Evolutionary conservation across 345 rosid genomes (phyloP).

Genomic region (Laguncularia racemosa): DNA sequence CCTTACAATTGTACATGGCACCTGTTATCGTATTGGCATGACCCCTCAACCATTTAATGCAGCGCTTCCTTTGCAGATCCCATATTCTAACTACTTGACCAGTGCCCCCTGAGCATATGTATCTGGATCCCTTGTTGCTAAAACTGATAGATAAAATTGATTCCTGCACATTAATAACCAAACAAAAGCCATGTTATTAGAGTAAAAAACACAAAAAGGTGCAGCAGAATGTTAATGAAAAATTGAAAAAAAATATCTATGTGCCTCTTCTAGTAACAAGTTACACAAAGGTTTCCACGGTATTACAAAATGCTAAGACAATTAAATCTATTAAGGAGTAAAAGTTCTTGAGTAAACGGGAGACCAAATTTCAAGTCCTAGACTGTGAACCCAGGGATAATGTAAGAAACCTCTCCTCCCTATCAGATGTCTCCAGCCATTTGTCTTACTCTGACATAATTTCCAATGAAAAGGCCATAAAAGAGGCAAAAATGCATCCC

Average conservation of each 20-base stretch:
- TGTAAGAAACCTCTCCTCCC: too few relatives aligned
- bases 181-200: background rate
- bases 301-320: too few relatives aligned
- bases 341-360: too few relatives aligned
- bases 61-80: conserved; percentile 92
- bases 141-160: conserved; percentile 75
- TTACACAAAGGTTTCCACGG: too few relatives aligned
- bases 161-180: conserved; percentile 44
- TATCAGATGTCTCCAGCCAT: too few relatives aligned
- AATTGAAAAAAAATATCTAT: conserved; percentile 3
- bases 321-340: too few relatives aligned
- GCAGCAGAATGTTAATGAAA: conserved; percentile 8
- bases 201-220: background rate
- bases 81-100: conserved; percentile 88
- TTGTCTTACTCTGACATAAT: too few relatives aligned
- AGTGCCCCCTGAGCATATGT: conserved; percentile 91
- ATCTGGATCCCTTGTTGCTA: conserved; percentile 85
- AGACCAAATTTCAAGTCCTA: too few relatives aligned
- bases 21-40: conserved; percentile 79
- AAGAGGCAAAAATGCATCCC: too few relatives aligned
- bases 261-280: too few relatives aligned
- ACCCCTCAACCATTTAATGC: conserved; percentile 93
- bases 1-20: conserved; percentile 93
- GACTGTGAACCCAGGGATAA: too few relatives aligned
- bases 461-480: too few relatives aligned